Conservation (phyloP, 2,329 filamentous ascomycete genomes). For the Sclerotinia minor region DNA sequence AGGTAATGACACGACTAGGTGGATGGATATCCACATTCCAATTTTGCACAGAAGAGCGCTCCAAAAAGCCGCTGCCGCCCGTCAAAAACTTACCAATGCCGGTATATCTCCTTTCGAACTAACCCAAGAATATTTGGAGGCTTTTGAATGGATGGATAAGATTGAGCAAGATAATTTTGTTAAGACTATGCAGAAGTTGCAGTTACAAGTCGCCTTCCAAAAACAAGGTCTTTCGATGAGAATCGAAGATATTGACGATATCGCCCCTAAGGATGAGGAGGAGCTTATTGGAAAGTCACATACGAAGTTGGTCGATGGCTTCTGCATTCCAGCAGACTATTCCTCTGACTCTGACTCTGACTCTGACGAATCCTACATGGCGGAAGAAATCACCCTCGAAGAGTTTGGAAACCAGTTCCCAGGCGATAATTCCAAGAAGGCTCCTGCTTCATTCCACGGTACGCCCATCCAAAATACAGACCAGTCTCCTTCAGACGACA, state of each 20-base stretch:
- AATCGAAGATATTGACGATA: slow-evolving; percentile 20
- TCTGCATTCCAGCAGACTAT: slow-evolving; percentile 9
- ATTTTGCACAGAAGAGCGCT: slow-evolving; percentile 24
- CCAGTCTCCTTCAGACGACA: not conserved
- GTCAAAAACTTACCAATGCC: slow-evolving; percentile 22
- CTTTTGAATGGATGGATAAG: slow-evolving; percentile 30
- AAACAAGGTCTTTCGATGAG: slow-evolving; percentile 25
- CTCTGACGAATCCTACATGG: slow-evolving; percentile 17
- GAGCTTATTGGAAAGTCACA: slow-evolving; percentile 17
- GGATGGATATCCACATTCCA: slow-evolving; percentile 25
- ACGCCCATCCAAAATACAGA: not conserved
- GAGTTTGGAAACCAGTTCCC: slow-evolving; percentile 21
- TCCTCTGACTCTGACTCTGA: slow-evolving; percentile 11
- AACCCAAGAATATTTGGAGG: slow-evolving; percentile 22
- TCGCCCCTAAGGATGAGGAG: not conserved
- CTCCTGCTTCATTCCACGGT: not conserved
- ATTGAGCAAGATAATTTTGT: slow-evolving; percentile 28
- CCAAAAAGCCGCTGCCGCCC: slow-evolving; percentile 21
- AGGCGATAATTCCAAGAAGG: not conserved
- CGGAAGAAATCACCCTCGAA: slow-evolving; percentile 3
- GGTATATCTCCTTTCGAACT: slow-evolving; percentile 29
- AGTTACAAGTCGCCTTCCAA: slow-evolving; percentile 22
- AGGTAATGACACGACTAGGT: slow-evolving; percentile 19
- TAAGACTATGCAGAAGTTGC: slow-evolving; percentile 21
- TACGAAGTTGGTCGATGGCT: slow-evolving; percentile 15